Evolutionary conservation across 2,329 filamentous ascomycete species (phyloP).

Genomic region (Magnaporthiopsis incrustans): DNA sequence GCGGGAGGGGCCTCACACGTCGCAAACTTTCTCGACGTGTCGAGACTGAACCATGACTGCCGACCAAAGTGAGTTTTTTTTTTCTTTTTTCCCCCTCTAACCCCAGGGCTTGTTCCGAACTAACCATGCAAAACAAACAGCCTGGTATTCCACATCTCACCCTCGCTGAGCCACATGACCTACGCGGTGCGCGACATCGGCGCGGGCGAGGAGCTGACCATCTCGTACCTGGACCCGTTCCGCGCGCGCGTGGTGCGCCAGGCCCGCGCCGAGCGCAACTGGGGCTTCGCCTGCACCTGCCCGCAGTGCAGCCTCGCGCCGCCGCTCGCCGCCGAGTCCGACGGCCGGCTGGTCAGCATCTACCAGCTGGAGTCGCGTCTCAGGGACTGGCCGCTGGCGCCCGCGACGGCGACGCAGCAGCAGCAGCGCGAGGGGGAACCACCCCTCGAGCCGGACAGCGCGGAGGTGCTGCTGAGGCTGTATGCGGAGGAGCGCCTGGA

Average conservation of each 20-base stretch:
- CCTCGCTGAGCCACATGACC: conserved; percentile 25
- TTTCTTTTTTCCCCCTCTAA: too few relatives aligned
- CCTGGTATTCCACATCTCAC: conserved; percentile 24
- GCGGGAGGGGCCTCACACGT: conserved; percentile 23
- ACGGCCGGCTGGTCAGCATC: conserved; percentile 24
- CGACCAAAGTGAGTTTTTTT: conserved; percentile 32
- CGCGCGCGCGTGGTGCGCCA: conserved; percentile 20
- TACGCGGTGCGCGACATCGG: conserved; percentile 27
- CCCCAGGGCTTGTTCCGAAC: too few relatives aligned
- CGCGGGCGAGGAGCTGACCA: conserved; percentile 27
- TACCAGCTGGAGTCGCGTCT: conserved; percentile 20
- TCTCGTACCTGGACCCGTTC: conserved; percentile 27
- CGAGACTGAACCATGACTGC: conserved; percentile 31
- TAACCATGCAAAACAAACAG: conserved; percentile 13
- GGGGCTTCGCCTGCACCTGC: conserved; percentile 30
- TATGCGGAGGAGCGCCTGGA: conserved; percentile 26
- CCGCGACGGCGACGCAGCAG: background rate
- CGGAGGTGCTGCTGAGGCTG: conserved; percentile 20
- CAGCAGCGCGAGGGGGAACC: background rate
- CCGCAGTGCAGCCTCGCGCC: conserved; percentile 20
- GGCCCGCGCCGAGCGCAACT: conserved; percentile 18
- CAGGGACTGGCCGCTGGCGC: conserved; percentile 1
- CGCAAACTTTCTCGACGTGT: conserved; percentile 25
- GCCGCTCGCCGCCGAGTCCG: conserved; percentile 19
- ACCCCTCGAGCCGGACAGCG: conserved; percentile 19